A percentile compares a stretch with the other conserved stretches of the same genome.
These are phyloP conservation scores for Mollisiaceae sp. DNA, from an alignment of 2,329 filamentous ascomycete species.

Conservation along the genomic window DNA sequence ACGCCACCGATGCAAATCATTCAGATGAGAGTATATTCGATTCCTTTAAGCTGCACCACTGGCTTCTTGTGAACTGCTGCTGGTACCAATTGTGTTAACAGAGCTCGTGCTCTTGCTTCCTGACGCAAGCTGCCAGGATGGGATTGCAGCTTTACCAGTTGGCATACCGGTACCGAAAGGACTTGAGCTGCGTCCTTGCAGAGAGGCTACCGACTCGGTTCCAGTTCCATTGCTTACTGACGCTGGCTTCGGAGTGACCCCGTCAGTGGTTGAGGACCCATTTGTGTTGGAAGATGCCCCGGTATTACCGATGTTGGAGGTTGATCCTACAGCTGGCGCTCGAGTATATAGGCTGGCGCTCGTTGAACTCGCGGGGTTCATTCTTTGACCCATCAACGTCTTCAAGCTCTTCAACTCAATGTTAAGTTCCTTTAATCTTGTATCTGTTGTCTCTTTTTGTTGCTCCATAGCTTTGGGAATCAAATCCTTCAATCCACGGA, in stretches of 20 bases:
- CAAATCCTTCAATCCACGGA: constrained; percentile 79
- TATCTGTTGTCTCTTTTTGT: constrained; percentile 84
- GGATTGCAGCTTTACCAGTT: constrained; percentile 69
- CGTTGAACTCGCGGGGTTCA: constrained; percentile 48
- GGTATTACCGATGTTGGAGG: constrained; percentile 18
- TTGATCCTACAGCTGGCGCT: constrained; percentile 25
- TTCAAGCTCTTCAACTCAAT: constrained; percentile 91
- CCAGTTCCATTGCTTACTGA: constrained; percentile 44
- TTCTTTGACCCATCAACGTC: constrained; percentile 74
- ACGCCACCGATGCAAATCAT: constrained; percentile 21
- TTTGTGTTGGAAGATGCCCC: constrained; percentile 23
- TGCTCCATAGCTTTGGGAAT: constrained; percentile 89
- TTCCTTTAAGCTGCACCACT: constrained; percentile 27
- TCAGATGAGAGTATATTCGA: neutral
- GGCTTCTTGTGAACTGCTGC: constrained; percentile 34
- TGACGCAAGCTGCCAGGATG: constrained; percentile 79
- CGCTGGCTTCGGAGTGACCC: constrained; percentile 38
- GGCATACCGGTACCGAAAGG: constrained; percentile 58
- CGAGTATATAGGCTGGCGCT: constrained; percentile 37
- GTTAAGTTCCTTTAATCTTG: constrained; percentile 81
- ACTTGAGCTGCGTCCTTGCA: constrained; percentile 47
- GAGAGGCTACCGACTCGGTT: constrained; percentile 41
- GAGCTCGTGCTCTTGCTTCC: constrained; percentile 53
- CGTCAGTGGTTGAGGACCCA: constrained; percentile 31
- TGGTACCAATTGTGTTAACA: constrained; percentile 27